Percentiles rank a stretch among this genome's conserved stretches.
Conservation (phyloP, 345 rosid genomes). For the Punica granatum region DNA sequence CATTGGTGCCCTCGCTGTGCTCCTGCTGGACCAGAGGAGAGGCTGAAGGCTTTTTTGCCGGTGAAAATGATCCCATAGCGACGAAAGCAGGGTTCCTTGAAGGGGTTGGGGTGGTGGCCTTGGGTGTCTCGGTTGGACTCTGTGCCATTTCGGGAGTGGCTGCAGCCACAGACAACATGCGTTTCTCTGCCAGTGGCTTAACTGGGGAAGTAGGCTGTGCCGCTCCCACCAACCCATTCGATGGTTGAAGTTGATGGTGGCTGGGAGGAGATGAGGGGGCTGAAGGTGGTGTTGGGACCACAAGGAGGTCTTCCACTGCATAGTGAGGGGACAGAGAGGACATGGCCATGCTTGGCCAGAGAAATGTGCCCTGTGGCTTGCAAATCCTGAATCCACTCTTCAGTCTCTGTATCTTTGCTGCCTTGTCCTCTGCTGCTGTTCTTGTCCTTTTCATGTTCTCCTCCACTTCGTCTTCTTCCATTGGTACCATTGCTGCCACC, state of each 20-base stretch:
- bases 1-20: not conserved
- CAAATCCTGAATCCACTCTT: constrained; percentile 79
- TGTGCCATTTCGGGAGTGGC: not conserved
- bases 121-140: not conserved
- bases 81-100: not conserved
- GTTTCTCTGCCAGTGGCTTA: constrained; percentile 10
- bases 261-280: constrained; percentile 33
- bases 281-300: constrained; percentile 34
- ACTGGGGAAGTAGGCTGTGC: constrained; percentile 14
- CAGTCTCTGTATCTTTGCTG: constrained; percentile 44
- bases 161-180: not conserved
- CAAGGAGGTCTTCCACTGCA: constrained; percentile 23
- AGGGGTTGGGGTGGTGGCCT: not conserved
- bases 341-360: constrained; percentile 55
- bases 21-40: not conserved
- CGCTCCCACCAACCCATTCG: constrained; percentile 22
- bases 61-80: not conserved
- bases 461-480: constrained; percentile 3
- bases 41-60: not conserved
- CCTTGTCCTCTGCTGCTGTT: constrained; percentile 30
- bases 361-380: constrained; percentile 66
- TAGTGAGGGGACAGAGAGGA: constrained; percentile 20
- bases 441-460: constrained; percentile 8
- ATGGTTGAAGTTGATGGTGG: constrained; percentile 37
- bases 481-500: not conserved